Evolutionary conservation across 2,329 filamentous ascomycete species (phyloP), one percentile per base, ranked within the genome.

Genomic region (Hypoxylon sp.): DNA sequence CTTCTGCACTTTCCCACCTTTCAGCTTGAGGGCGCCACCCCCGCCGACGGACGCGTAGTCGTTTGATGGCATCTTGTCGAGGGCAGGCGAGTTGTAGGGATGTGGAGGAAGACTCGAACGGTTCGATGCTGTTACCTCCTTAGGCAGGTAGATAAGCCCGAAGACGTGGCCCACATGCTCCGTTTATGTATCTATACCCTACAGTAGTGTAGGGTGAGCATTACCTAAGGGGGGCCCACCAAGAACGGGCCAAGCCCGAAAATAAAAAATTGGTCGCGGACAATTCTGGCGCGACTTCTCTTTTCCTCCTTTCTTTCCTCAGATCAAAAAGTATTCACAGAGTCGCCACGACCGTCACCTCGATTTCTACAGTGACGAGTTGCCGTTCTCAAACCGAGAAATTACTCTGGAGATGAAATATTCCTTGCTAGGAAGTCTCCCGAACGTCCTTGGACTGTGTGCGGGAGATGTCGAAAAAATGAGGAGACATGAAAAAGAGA

Each of bases 1-100:
- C 69, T 84, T 87, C 61, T 82, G 74, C 24, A 85, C 78, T 69
- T 87, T 88, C 60, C 80, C 83, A 69, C 92, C 92, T 78, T 97
- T 97, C 58, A 97, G 83, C 72, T 91, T 94, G 27, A 97, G 84
- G 60, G 88, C 89, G 67, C 92, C 92, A 69, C 88, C 86, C 55
- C 86, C 82, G 59, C 83, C 82, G 54, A 80, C 75, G 61, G 85
- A 78, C 43, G 82, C 75, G 78, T 96, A 96, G 67, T 96, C 91
- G 73, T 90, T 88, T 52, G 85, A 82, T 20, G 88, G 84, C 89
- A 92, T 92, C 41, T 50, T 62, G 40, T 58, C 33, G 59, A 43
- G 40, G 17, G 20, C 7, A 26, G 15, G 41, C n/a, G 20, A 21
- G 20, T 7, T 15, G 2, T 41, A n/a, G 21, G 7, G 26, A 26